phyloP scores from a whole-genome alignment of 2,329 filamentous ascomycete genomes.

The Alternaria triticina region DNA sequence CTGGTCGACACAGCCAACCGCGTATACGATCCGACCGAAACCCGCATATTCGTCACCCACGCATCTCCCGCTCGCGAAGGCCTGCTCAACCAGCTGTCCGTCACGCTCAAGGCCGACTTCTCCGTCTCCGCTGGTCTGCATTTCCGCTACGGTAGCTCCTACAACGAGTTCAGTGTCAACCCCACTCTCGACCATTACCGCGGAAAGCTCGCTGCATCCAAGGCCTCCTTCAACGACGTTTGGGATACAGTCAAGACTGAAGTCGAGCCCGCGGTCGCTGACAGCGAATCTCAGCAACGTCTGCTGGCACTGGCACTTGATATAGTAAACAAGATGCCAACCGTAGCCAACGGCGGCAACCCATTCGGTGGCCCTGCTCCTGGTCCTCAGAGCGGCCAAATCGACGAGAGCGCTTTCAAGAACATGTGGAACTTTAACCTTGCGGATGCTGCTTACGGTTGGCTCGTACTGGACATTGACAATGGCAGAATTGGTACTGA shows the following conservation, averaged over 20 bases:
- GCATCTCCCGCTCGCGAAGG: conserved; percentile 96
- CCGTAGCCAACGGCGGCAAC: conserved; percentile 91
- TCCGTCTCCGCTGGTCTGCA: conserved; percentile 96
- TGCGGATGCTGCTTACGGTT: conserved; percentile 96
- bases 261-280: conserved; percentile 90
- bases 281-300: conserved; percentile 93
- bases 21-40: conserved; percentile 98
- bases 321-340: conserved; percentile 98
- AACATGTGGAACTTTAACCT: conserved; percentile 99
- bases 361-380: conserved; percentile 88
- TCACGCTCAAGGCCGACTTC: conserved; percentile 97
- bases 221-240: conserved; percentile 98
- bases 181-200: conserved; percentile 97
- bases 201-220: conserved; percentile 95
- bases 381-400: conserved; percentile 79
- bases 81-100: conserved; percentile 95
- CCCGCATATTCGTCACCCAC: conserved; percentile 94
- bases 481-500: conserved; percentile 95
- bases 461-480: conserved; percentile 92
- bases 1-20: conserved; percentile 96
- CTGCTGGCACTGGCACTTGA: conserved; percentile 88
- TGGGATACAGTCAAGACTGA: conserved; percentile 99
- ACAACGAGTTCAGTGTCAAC: conserved; percentile 99
- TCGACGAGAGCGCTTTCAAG: conserved; percentile 99
- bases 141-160: conserved; percentile 98